These are phyloP conservation scores for Kluyveromyces starmeri DNA, from an alignment of 805 yeast species.

Conservation along the genomic window DNA sequence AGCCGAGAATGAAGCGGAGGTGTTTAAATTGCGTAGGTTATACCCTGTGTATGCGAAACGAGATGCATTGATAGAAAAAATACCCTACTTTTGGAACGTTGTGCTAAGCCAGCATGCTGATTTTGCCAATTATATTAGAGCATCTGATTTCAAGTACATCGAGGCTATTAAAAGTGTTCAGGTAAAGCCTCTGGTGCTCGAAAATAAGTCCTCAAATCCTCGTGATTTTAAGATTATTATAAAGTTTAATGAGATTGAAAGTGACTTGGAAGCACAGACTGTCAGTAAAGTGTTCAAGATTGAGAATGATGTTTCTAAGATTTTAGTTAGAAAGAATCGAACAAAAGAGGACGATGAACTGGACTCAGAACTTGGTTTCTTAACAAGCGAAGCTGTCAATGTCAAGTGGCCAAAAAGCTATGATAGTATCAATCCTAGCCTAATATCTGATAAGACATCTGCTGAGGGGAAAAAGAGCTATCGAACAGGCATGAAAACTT, in stretches of 20 bases:
- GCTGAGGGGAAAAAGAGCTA: conserved; percentile 50
- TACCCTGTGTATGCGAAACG: conserved; percentile 52
- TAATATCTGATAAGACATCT: conserved; percentile 38
- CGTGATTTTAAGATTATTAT: conserved; percentile 55
- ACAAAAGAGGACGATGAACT: conserved; percentile 19
- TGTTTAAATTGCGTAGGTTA: conserved; percentile 42
- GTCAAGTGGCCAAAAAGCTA: conserved; percentile 66
- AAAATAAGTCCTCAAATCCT: conserved; percentile 33
- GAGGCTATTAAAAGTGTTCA: conserved; percentile 58
- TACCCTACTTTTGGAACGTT: conserved; percentile 82
- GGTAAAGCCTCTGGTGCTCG: conserved; percentile 41
- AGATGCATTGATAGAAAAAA: conserved; percentile 38
- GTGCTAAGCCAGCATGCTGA: conserved; percentile 79
- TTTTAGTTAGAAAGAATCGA: conserved; percentile 13
- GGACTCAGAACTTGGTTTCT: conserved; percentile 45
- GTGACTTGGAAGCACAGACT: conserved; percentile 45
- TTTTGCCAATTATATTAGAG: conserved; percentile 68
- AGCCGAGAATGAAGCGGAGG: conserved; percentile 52
- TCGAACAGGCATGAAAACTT: conserved; percentile 67
- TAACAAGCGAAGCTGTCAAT: conserved; percentile 45
- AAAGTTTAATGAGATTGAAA: conserved; percentile 41
- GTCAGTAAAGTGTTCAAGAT: conserved; percentile 52
- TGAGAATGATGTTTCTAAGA: conserved; percentile 18
- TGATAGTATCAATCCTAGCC: conserved; percentile 44
- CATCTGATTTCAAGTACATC: conserved; percentile 67